Evolutionary conservation across 257 asterid genomes (phyloP), one percentile per base, ranked within the genome.

Genomic region (Capsicum pubescens): DNA sequence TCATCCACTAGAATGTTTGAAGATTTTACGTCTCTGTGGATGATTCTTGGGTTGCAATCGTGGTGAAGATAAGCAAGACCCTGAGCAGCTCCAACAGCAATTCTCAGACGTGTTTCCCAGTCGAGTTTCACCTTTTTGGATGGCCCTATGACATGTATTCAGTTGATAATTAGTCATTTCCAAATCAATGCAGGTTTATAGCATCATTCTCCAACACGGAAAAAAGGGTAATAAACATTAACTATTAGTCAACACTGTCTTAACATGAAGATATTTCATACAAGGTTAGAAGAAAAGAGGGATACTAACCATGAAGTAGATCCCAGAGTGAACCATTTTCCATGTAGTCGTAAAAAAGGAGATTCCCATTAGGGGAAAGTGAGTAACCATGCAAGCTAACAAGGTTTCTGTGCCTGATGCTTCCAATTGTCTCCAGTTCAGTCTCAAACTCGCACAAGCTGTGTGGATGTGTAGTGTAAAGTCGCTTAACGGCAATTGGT

Each of bases 301-400:
- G 63, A 8, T 13, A 86, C 94, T 79, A 19, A 93, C 99, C 97
- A 85, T 97, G 99, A 86, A 97, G 98, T 83, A 95, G 99, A 90
- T 95, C 98, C 99, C 99, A 97, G 26, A 97, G 98, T 17, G 99
- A 97, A 10, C 99, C 99, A 87, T 97, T 97, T 72, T 91, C 96
- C 99, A 97, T 97, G 91, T 92, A 95, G 80, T 97, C 99, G 16
- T 95, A 97, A 88, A 94, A 97, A 88, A 97, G 99, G 82, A 97
- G 98, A 71, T 95, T 92, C 7, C 97, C 99, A 60, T 82, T 91
- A 8, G 98, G 96, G 44, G 97, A 92, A 69, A 93, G 88, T 36
- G 96, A 91, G 89, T 95, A 97, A 13, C 99, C 99, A 79, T 95
- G 98, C 93, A 97, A 91, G 92, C 93, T 92, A 60, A 97, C 99